phyloP scores from a whole-genome alignment of 1,139 yeast species.

The Taiozyma onychis region DNA sequence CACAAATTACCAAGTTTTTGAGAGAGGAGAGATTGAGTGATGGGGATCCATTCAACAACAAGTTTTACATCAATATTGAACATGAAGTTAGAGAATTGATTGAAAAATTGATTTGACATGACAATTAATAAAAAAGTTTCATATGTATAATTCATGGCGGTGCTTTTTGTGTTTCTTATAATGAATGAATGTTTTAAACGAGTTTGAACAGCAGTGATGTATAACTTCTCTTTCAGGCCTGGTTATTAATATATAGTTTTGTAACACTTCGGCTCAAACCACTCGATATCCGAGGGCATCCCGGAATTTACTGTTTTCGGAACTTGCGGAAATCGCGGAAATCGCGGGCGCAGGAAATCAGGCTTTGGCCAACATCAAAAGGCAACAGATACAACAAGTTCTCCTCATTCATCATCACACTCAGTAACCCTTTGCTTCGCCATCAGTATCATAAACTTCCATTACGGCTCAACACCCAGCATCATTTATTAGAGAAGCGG shows the following conservation, averaged over 20 bases:
- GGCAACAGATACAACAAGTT: neutral
- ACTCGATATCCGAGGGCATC: neutral
- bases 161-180: neutral
- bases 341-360: neutral
- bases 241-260: too few species aligned
- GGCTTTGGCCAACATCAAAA: neutral
- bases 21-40: conserved; percentile 23
- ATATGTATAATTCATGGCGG: neutral
- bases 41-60: conserved; percentile 24
- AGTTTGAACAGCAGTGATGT: neutral
- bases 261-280: too few species aligned
- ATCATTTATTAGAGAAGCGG: neutral
- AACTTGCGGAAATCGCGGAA: neutral
- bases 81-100: conserved; percentile 23
- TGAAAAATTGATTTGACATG: conserved; percentile 15
- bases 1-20: conserved; percentile 22
- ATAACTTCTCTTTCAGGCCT: too few species aligned
- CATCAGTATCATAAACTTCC: neutral
- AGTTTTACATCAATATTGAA: conserved; percentile 22
- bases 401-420: neutral
- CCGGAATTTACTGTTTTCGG: neutral
- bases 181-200: neutral
- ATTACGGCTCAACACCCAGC: neutral
- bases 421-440: neutral
- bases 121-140: neutral